Percentiles rank a stretch among this genome's conserved stretches.
Conservation (phyloP, 257 asterid genomes). For the Jasminum sambac region DNA sequence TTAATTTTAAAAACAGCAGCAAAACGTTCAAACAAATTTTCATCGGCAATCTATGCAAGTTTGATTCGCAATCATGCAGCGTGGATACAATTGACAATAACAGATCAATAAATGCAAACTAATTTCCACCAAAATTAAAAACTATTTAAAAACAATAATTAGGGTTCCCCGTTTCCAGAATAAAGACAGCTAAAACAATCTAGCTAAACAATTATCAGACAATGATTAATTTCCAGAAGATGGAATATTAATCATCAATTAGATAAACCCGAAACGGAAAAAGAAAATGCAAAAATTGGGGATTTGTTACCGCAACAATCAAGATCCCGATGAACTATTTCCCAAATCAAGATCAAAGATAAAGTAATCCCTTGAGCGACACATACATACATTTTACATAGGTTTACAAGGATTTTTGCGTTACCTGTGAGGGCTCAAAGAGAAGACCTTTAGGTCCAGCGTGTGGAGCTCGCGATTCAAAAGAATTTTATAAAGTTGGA, state of each 20-base stretch:
- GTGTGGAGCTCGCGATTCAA: neutral
- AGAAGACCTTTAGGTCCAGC: neutral
- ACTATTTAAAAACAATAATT: neutral
- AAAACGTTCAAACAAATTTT: neutral
- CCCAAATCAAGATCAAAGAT: neutral
- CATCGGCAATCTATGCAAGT: neutral
- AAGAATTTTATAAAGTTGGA: neutral
- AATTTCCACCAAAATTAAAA: neutral
- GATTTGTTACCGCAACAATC: neutral
- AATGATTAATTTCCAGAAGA: neutral
- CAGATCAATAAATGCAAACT: neutral
- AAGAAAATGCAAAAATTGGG: neutral
- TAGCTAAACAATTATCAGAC: neutral
- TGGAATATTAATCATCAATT: neutral
- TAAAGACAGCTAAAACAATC: neutral
- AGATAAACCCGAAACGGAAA: neutral
- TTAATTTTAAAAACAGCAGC: neutral
- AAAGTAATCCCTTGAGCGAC: neutral
- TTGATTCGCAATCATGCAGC: neutral
- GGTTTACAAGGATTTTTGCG: neutral
- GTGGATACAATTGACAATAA: neutral
- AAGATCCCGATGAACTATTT: neutral
- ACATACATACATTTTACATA: neutral
- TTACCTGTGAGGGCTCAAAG: conserved; percentile 1
- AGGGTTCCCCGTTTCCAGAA: neutral